Base-by-base conservation (phyloP, 2,329 filamentous ascomycete species). In the Alternaria rosae region DNA sequence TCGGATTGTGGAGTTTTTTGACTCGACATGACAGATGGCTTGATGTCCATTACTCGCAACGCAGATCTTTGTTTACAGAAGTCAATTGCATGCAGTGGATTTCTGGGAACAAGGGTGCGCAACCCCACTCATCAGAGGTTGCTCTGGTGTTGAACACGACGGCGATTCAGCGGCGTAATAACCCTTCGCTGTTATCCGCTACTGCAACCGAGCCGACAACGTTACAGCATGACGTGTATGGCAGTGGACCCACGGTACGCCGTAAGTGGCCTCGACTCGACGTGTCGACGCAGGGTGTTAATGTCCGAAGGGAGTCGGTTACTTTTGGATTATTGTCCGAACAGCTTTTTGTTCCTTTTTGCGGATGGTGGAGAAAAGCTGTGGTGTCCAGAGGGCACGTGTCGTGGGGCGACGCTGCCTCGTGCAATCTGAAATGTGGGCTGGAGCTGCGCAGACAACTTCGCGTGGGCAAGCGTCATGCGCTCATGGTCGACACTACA, bases 141-240 rank as follows among this genome's bases (percentile, higher is more conserved):
- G 17, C 20, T 15, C 15, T 54, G 32, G 45, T 61, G 58, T 61
- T 51, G 58, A 44, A 45, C 53, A 26, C 23, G 17, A 38, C 44
- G 44, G 44, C 54, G 45, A 45, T 20, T 56, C 45, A 57, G 45
- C 53, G 58, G 58, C 58, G 28, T 41, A 41, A 28, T 44, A 30
- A 35, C 17, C 17, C 17, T 41, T 28, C 23, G 10, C 44, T 50
- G 38, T 41, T 57, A 32, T 42, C 44, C 54, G 28, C 53, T 57
- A 61, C 53, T 61, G 45, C 54, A 43, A 43, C 58, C 58, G 58
- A 60, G 50, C 54, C 41, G 47, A 44, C 28, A 45, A 45, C 23
- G 54, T 52, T 57, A 35, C 41, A 45, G 54, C 41, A 61, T 61
- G 58, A 61, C 58, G 58, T 61, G 28, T 20, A 32, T 35, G 53